Evolutionary conservation across 495 filamentous ascomycete genomes (phyloP).

Genomic region (Bacidia gigantensis): DNA sequence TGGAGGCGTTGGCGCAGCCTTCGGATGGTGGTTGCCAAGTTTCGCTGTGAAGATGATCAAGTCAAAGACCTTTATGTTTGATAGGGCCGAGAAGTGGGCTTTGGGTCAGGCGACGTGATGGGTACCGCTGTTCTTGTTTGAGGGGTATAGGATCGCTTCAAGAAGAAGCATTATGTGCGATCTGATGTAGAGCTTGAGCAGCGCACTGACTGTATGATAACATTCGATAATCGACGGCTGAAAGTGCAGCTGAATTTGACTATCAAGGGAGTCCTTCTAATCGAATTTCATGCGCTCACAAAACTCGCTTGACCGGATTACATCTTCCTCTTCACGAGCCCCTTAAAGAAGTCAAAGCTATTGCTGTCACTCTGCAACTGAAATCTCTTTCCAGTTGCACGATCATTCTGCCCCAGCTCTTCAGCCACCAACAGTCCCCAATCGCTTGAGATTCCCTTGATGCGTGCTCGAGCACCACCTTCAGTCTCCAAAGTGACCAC

Average conservation of each 20-base stretch:
- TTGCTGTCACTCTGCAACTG: conserved; percentile 92
- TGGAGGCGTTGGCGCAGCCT: conserved; percentile 17
- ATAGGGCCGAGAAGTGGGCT: conserved; percentile 9
- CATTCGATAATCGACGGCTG: neutral
- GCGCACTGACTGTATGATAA: neutral
- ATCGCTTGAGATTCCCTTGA: conserved; percentile 79
- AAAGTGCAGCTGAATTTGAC: no score
- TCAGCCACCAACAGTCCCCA: conserved; percentile 75
- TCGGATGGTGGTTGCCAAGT: conserved; percentile 21
- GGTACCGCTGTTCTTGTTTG: no score
- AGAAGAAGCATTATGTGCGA: no score
- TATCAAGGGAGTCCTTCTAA: no score
- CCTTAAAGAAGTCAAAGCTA: conserved; percentile 95
- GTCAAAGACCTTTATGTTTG: conserved; percentile 16
- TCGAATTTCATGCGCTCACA: no score
- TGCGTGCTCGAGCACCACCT: conserved; percentile 61
- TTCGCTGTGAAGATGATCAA: conserved; percentile 17
- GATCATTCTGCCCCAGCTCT: conserved; percentile 60
- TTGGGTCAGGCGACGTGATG: conserved; percentile 5
- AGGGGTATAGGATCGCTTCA: no score
- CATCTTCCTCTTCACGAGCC: conserved; percentile 70
- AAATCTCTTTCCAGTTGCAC: conserved; percentile 62
- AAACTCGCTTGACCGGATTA: no score
- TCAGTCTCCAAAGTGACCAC: conserved; percentile 78
- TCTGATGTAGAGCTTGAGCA: no score